Conservation (phyloP, 371 early-diverging fungal species). For the Umbelopsis sp. region DNA sequence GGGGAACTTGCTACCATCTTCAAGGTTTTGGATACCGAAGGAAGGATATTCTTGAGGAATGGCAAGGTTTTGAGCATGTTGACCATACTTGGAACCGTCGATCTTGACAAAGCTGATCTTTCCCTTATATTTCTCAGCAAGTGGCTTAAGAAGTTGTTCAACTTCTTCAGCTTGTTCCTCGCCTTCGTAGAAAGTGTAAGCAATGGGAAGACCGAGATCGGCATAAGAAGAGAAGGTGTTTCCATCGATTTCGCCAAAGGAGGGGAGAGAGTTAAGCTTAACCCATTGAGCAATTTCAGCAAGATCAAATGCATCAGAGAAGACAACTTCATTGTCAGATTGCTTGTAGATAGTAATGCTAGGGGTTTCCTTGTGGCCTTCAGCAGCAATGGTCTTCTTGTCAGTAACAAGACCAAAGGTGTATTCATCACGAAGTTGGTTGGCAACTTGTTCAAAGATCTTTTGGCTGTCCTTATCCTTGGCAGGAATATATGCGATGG, state of each 20-base stretch:
- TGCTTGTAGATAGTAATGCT: constrained; percentile 84
- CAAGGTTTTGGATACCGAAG: constrained; percentile 83
- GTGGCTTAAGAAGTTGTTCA: constrained; percentile 49
- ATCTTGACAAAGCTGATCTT: constrained; percentile 86
- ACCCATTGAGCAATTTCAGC: constrained; percentile 70
- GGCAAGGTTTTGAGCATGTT: constrained; percentile 83
- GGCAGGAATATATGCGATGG: constrained; percentile 78
- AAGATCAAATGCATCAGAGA: constrained; percentile 53
- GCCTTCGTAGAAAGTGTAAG: constrained; percentile 80
- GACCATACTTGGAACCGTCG: constrained; percentile 83
- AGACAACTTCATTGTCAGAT: constrained; percentile 84
- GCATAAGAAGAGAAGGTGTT: constrained; percentile 86
- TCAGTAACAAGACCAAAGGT: constrained; percentile 81
- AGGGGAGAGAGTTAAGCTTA: constrained; percentile 77
- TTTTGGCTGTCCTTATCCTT: constrained; percentile 63
- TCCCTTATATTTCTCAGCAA: constrained; percentile 89
- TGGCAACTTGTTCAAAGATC: constrained; percentile 67
- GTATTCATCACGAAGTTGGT: constrained; percentile 79
- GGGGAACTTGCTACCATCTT: constrained; percentile 79
- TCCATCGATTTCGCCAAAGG: constrained; percentile 88
- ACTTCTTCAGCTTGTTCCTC: constrained; percentile 58
- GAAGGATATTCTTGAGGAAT: constrained; percentile 91
- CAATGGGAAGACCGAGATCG: constrained; percentile 84
- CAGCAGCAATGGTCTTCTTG: constrained; percentile 49
- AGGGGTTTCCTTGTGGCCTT: constrained; percentile 57